Evolutionary conservation across 164 flowering plant species (phyloP), one percentile per base, ranked within the genome.

Genomic region (Annona squamosa): DNA sequence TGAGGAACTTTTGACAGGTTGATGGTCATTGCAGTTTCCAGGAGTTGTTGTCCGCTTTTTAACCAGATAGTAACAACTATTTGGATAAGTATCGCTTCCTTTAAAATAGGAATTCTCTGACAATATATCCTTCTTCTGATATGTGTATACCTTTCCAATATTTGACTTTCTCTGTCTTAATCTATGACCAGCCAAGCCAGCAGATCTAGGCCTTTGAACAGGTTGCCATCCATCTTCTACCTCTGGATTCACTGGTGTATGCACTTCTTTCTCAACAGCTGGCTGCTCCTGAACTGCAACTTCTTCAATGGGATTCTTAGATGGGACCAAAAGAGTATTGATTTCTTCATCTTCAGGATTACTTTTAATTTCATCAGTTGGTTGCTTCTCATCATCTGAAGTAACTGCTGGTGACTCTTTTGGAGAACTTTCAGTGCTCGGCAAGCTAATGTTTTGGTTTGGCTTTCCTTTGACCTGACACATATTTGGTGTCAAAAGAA

Each of bases 171-270:
- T 84, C 77, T 95, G 94, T 85, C 88, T 85, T 64, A 84, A 48
- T 41, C 89, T 82, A 71, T 89, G 85, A 43, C 91, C 86, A 75
- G 84, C 80, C 13, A 83, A 85, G 63, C 91, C 89, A 73, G 89
- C 85, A 67, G 98, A 90, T 84, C 93, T 82, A 56, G 93, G 91
- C 84, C 89, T 84, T 79, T 91, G 99, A 78, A 91, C 99, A 57
- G 96, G 85, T 79, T 93, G 98, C 99, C 99, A 95, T 46, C 98
- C 98, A 73, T 95, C 98, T 73, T 95, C 99, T 75, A 90, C 94
- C 74, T 88, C 99, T 75, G 82, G 77, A 71, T 79, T 84, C 71
- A 80, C 48, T 84, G 86, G 93, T 67, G 85, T 72, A 42, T 62
- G 72, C 68, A 75, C 69, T 73, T 83, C 87, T 76, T 70, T 74